Percentiles rank a stretch among this genome's conserved stretches.
Conservation (phyloP, 192 early-diverging fungal species). For the Podochytrium sp. region DNA sequence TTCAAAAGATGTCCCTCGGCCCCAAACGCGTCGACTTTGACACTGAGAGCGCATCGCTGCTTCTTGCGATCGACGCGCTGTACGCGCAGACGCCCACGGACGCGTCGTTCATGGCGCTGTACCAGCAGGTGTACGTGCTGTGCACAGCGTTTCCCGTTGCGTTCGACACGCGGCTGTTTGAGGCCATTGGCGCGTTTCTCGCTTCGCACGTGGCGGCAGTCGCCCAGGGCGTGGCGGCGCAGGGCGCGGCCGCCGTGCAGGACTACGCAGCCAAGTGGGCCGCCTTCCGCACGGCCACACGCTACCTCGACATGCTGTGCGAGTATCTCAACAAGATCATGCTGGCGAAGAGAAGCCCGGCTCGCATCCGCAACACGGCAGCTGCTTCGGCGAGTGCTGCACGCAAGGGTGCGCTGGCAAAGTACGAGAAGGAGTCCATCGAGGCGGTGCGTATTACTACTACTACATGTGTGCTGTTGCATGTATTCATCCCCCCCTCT, state of each 20-base stretch:
- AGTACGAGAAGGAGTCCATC: constrained; percentile 63
- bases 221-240: constrained; percentile 47
- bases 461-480: too few relatives aligned
- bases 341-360: constrained; percentile 34
- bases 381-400: background rate
- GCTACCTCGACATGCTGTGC: constrained; percentile 63
- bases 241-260: constrained; percentile 64
- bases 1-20: constrained; percentile 11
- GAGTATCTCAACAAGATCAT: constrained; percentile 73
- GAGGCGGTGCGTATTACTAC: too few relatives aligned
- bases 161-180: constrained; percentile 68
- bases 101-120: constrained; percentile 74
- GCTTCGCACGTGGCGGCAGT: constrained; percentile 56
- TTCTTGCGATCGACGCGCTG: background rate
- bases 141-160: constrained; percentile 78
- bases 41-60: background rate
- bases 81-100: constrained; percentile 8
- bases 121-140: constrained; percentile 82
- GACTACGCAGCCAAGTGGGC: constrained; percentile 73
- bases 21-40: constrained; percentile 16
- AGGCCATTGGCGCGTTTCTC: constrained; percentile 68
- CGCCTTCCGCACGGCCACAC: constrained; percentile 63
- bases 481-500: background rate
- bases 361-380: background rate
- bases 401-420: too few relatives aligned